Percentiles rank a stretch among this genome's conserved stretches.
phyloP scores from a whole-genome alignment of 441 rosid species.

The Aquilaria agallochum region DNA sequence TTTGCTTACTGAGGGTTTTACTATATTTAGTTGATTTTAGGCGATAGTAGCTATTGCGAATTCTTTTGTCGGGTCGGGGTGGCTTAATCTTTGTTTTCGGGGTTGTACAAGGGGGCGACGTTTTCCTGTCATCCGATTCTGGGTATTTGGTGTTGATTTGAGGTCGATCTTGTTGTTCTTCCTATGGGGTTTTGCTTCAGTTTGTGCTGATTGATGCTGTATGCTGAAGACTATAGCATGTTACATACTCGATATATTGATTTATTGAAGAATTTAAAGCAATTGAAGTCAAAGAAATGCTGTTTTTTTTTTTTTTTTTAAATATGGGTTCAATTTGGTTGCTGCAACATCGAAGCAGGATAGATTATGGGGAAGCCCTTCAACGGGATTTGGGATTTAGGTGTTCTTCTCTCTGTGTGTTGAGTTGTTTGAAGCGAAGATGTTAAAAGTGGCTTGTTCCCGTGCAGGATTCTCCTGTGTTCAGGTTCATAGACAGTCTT shows the following conservation, averaged over 20 bases:
- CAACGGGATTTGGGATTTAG: neutral
- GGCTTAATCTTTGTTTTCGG: too few relatives aligned
- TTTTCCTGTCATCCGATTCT: too few relatives aligned
- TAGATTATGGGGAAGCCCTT: too few relatives aligned
- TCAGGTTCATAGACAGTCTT: constrained; percentile 49
- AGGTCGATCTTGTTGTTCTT: constrained; percentile 12
- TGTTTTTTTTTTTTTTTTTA: neutral
- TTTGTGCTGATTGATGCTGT: neutral
- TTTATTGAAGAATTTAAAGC: too few relatives aligned
- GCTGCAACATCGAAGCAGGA: too few relatives aligned
- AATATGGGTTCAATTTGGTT: neutral
- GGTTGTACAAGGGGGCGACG: too few relatives aligned
- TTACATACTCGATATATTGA: too few relatives aligned
- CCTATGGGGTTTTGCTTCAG: neutral
- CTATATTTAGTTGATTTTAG: too few relatives aligned
- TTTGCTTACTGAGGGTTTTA: too few relatives aligned
- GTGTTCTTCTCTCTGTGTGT: neutral
- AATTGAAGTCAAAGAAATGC: neutral
- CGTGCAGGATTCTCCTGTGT: constrained; percentile 61
- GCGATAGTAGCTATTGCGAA: too few relatives aligned
- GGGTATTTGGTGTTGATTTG: neutral
- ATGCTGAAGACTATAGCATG: too few relatives aligned
- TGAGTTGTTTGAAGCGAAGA: neutral
- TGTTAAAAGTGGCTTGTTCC: neutral
- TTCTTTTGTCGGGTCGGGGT: too few relatives aligned